Evolutionary conservation across 176 grass and related monocot species (phyloP).

Genomic region (Melocanna baccifera): DNA sequence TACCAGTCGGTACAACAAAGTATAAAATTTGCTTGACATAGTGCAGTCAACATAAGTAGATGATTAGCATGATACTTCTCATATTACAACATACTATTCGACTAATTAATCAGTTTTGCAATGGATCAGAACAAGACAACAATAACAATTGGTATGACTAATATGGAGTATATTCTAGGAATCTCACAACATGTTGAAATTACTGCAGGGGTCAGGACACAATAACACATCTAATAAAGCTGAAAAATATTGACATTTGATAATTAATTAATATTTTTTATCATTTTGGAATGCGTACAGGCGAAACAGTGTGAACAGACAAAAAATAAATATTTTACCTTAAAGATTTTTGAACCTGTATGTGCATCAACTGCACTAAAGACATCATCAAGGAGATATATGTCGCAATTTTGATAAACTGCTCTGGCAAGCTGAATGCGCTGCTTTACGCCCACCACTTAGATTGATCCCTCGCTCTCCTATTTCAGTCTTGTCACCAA

Average conservation of each 20-base stretch:
- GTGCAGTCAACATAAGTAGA: not conserved
- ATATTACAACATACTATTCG: not conserved
- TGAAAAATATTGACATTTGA: not conserved
- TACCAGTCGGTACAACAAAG: too few relatives aligned
- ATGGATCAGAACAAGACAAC: not conserved
- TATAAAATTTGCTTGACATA: too few relatives aligned
- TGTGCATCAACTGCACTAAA: slow-evolving; percentile 70
- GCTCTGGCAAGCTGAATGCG: slow-evolving; percentile 63
- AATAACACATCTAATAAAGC: not conserved
- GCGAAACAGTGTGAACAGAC: too few relatives aligned
- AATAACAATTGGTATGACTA: not conserved
- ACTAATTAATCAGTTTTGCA: not conserved
- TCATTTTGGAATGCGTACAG: not conserved
- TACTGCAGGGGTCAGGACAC: not conserved
- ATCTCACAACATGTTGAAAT: too few relatives aligned
- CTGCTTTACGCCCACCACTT: slow-evolving; percentile 64
- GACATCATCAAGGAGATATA: slow-evolving; percentile 69
- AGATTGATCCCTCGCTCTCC: slow-evolving; percentile 68
- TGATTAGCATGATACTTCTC: not conserved
- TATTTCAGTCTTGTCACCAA: slow-evolving; percentile 67
- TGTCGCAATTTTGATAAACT: slow-evolving; percentile 59
- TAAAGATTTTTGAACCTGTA: not conserved
- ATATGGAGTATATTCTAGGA: not conserved
- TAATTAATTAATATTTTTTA: not conserved
- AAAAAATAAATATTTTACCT: slow-evolving; percentile 18